Conservation (phyloP, 352 stramenopile species). For the Pythium utonaiense region DNA sequence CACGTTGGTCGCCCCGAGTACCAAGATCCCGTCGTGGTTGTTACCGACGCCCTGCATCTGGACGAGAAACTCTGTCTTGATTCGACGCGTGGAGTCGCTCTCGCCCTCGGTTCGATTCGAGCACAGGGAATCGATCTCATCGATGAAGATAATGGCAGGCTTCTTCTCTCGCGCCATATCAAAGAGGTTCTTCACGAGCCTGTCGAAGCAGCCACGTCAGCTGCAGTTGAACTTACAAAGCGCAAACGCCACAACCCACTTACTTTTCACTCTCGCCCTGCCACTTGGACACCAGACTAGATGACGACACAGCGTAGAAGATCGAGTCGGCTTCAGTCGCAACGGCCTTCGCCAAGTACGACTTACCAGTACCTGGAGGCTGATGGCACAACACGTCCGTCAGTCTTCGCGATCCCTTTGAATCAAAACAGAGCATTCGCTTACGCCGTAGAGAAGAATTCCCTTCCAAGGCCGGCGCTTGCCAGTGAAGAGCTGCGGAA, state of each 20-base stretch:
- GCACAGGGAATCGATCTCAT: constrained; percentile 97
- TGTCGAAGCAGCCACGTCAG: constrained; percentile 14
- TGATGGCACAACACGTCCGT: constrained; percentile 19
- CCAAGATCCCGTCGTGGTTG: constrained; percentile 89
- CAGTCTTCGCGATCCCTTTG: no score
- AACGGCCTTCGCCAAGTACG: constrained; percentile 96
- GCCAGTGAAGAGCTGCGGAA: constrained; percentile 97
- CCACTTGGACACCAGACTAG: constrained; percentile 98
- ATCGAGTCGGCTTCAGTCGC: constrained; percentile 98
- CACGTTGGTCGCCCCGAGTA: constrained; percentile 98
- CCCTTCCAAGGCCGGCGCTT: constrained; percentile 92
- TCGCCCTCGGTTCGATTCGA: constrained; percentile 92
- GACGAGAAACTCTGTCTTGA: constrained; percentile 99
- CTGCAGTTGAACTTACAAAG: no score
- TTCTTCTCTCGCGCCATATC: constrained; percentile 95
- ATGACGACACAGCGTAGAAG: constrained; percentile 98
- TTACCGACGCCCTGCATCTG: constrained; percentile 96
- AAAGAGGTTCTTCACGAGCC: constrained; percentile 98
- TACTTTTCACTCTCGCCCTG: constrained; percentile 95
- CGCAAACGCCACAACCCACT: background rate
- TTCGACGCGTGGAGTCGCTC: constrained; percentile 93
- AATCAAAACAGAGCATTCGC: constrained; percentile 16
- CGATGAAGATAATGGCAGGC: constrained; percentile 96
- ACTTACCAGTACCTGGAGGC: constrained; percentile 92
- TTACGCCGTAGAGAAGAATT: constrained; percentile 97